A percentile compares a stretch with the other conserved stretches of the same genome.
phyloP scores from a whole-genome alignment of 306 rosid genomes.

The Glycyrrhiza uralensis region DNA sequence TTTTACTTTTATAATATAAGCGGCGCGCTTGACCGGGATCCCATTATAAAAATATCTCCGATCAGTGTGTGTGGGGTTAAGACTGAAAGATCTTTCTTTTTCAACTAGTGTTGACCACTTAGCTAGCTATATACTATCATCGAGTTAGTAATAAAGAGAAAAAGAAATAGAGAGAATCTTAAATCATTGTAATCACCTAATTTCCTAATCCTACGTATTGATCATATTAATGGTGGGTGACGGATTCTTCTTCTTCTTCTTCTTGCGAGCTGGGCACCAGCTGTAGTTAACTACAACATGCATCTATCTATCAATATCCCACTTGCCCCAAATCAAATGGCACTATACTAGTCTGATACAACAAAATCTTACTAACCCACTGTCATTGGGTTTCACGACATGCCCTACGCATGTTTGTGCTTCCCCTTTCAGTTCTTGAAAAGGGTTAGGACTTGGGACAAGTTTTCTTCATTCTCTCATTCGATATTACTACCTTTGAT shows the following conservation, averaged over 20 bases:
- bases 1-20: too few species aligned
- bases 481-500: too few species aligned
- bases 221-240: background rate
- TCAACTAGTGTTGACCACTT: background rate
- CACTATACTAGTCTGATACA: background rate
- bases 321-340: constrained; percentile 8
- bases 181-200: too few species aligned
- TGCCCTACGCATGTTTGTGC: background rate
- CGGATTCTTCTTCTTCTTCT: background rate
- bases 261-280: constrained; percentile 12
- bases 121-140: too few species aligned
- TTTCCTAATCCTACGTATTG: background rate
- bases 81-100: background rate
- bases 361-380: constrained; percentile 10
- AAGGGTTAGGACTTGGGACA: too few species aligned
- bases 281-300: constrained; percentile 34
- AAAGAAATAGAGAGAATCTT: too few species aligned
- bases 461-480: too few species aligned
- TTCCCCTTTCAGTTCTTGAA: background rate
- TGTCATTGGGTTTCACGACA: constrained; percentile 10
- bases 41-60: background rate
- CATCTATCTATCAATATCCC: constrained; percentile 17
- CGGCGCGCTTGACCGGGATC: background rate
- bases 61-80: background rate
- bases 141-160: too few species aligned